These are phyloP conservation scores for Setaria viridis DNA, from an alignment of 202 grass and related monocot genomes.

Conservation along the genomic window DNA sequence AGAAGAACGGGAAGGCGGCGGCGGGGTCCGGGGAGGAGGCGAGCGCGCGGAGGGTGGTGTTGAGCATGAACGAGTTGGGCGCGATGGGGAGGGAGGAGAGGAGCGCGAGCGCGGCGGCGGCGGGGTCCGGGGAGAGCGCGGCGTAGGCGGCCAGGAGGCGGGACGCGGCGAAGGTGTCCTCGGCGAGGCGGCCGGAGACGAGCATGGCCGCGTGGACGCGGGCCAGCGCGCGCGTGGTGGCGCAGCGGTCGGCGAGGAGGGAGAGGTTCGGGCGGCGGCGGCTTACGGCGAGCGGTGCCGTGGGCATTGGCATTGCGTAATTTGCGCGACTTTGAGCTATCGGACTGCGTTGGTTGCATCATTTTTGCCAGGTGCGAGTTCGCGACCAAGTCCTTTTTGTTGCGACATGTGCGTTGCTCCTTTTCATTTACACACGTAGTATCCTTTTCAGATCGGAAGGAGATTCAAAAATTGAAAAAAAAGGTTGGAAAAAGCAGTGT, in stretches of 20 bases:
- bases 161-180: slow-evolving; percentile 63
- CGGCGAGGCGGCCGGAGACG: slow-evolving; percentile 55
- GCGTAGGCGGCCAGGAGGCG: slow-evolving; percentile 57
- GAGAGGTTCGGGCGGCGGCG: slow-evolving; percentile 34
- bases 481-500: too few species aligned
- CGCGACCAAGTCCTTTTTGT: too few species aligned
- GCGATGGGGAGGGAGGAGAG: slow-evolving; percentile 45
- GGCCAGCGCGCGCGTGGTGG: slow-evolving; percentile 28
- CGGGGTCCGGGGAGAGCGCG: slow-evolving; percentile 37
- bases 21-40: slow-evolving; percentile 50
- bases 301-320: not conserved
- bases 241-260: slow-evolving; percentile 59
- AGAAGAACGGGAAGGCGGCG: slow-evolving; percentile 54
- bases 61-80: slow-evolving; percentile 69
- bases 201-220: slow-evolving; percentile 59
- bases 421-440: too few species aligned
- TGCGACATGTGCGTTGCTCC: too few species aligned
- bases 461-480: too few species aligned
- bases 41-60: slow-evolving; percentile 57
- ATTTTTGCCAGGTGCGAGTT: too few species aligned
- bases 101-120: slow-evolving; percentile 29
- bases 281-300: slow-evolving; percentile 6
- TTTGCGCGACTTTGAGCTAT: too few species aligned
- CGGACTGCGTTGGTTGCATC: not conserved
- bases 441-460: too few species aligned